Conservation (phyloP, 768 basidiomycete genomes). For the Boletus subparvulus region DNA sequence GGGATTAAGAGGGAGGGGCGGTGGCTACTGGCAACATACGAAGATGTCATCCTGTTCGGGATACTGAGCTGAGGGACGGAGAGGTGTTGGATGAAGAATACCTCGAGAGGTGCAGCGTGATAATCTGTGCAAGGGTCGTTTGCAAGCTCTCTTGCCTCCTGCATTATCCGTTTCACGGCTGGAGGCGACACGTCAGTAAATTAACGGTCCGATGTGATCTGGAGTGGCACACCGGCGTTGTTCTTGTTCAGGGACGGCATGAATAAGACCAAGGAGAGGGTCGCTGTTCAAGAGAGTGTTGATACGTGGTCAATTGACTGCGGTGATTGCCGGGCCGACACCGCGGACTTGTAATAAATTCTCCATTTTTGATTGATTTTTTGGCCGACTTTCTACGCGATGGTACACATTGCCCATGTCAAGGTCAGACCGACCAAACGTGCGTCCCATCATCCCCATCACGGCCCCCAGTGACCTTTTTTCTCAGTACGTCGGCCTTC, state of each 20-base stretch:
- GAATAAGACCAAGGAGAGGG: not conserved
- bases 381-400: constrained; percentile 8
- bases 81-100: constrained; percentile 32
- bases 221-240: constrained; percentile 64
- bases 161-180: constrained; percentile 97
- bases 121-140: constrained; percentile 87
- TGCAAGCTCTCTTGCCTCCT: constrained; percentile 87
- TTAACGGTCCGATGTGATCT: not conserved
- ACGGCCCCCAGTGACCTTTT: not conserved
- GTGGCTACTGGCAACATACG: constrained; percentile 43
- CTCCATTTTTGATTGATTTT: not conserved
- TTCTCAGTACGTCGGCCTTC: constrained; percentile 11
- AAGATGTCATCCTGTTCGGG: constrained; percentile 77
- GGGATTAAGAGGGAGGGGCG: constrained; percentile 20
- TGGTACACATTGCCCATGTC: constrained; percentile 75
- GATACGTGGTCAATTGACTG: constrained; percentile 8
- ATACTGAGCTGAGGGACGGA: constrained; percentile 8
- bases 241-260: constrained; percentile 74
- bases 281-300: too few species aligned
- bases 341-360: constrained; percentile 12
- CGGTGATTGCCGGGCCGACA: constrained; percentile 14
- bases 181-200: not conserved
- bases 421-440: constrained; percentile 79
- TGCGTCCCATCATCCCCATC: constrained; percentile 31
- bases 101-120: constrained; percentile 76